Conservation (phyloP, 148 eudicot genomes). For the Vaccinium darrowii region DNA sequence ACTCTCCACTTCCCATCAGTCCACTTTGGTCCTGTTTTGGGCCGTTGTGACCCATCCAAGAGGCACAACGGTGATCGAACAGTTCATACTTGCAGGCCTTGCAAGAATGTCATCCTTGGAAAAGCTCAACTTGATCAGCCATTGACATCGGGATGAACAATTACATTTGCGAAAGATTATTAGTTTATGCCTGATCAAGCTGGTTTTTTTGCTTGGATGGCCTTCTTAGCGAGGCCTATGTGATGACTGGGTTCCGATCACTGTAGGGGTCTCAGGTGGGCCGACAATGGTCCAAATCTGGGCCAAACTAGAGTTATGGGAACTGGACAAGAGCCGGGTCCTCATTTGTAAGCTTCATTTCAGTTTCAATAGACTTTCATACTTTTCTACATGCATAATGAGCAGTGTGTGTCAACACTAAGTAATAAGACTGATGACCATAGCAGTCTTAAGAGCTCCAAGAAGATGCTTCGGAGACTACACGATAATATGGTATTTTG, state of each 20-base stretch:
- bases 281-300: background rate
- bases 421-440: slow-evolving; percentile 39
- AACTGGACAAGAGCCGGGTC: background rate
- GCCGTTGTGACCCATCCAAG: background rate
- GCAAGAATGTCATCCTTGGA: background rate
- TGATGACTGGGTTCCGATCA: background rate
- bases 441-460: slow-evolving; percentile 39
- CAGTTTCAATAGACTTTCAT: slow-evolving; percentile 4
- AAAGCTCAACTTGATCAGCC: background rate
- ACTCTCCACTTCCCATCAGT: background rate
- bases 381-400: slow-evolving; percentile 15
- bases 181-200: background rate
- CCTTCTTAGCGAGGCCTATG: background rate
- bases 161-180: background rate
- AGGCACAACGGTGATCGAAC: background rate
- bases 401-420: slow-evolving; percentile 60
- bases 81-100: background rate
- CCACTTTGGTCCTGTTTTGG: background rate
- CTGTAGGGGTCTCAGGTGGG: background rate
- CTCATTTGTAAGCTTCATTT: slow-evolving; percentile 9
- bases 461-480: slow-evolving; percentile 57
- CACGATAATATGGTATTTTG: slow-evolving; percentile 61
- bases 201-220: background rate
- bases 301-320: background rate
- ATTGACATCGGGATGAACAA: background rate